Percentiles rank a stretch among this genome's conserved stretches.
phyloP scores from a whole-genome alignment of 768 basidiomycete species.

The Termitomyces sp. region DNA sequence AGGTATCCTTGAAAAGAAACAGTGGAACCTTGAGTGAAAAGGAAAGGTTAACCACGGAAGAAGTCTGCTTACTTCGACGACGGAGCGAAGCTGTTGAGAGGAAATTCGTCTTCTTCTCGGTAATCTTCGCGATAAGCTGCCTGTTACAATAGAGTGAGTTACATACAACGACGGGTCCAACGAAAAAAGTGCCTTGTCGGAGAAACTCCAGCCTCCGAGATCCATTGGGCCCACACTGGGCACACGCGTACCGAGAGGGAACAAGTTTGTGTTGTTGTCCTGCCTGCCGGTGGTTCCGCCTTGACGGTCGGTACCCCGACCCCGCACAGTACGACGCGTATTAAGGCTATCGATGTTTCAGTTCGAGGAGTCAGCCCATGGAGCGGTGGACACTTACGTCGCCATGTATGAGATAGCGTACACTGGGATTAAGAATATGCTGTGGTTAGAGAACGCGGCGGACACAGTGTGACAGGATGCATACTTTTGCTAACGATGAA shows the following conservation, averaged over 20 bases:
- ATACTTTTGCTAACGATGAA: slow-evolving; percentile 63
- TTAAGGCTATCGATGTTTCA: slow-evolving; percentile 41
- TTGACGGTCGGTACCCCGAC: slow-evolving; percentile 49
- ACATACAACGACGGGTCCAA: not conserved
- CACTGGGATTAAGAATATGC: slow-evolving; percentile 28
- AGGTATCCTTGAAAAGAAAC: not conserved
- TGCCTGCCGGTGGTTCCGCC: slow-evolving; percentile 21
- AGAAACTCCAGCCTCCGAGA: slow-evolving; percentile 28
- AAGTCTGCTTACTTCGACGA: slow-evolving; percentile 13
- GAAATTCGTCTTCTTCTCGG: slow-evolving; percentile 15
- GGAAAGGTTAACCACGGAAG: too few relatives aligned
- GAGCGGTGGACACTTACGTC: slow-evolving; percentile 36
- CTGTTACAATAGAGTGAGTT: not conserved
- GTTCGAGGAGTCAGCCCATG: not conserved
- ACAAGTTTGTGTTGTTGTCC: slow-evolving; percentile 43
- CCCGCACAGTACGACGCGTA: slow-evolving; percentile 49
- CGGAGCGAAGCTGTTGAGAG: slow-evolving; percentile 17
- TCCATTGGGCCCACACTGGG: slow-evolving; percentile 34
- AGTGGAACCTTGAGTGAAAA: too few relatives aligned
- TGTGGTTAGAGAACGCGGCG: not conserved
- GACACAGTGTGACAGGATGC: slow-evolving; percentile 14
- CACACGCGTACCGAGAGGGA: slow-evolving; percentile 42
- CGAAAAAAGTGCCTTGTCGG: slow-evolving; percentile 17
- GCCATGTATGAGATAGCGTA: slow-evolving; percentile 62
- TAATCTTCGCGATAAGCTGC: slow-evolving; percentile 8